Conservation (phyloP, 768 basidiomycete genomes). For the Fomitopsis serialis region DNA sequence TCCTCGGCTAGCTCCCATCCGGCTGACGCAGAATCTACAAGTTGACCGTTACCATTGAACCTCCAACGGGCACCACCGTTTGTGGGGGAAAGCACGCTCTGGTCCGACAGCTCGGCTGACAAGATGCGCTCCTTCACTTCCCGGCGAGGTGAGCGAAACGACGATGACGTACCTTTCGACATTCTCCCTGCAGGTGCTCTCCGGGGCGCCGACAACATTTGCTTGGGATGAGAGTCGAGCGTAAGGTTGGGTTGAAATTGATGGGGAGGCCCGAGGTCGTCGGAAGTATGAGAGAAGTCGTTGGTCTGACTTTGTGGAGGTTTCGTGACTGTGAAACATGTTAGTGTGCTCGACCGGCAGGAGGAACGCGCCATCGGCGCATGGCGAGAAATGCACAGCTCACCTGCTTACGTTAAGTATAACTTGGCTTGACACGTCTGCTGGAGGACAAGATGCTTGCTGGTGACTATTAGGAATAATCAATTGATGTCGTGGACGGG, state of each 20-base stretch:
- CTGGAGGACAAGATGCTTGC: conserved; percentile 31
- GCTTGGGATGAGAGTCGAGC: conserved; percentile 27
- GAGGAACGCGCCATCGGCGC: background rate
- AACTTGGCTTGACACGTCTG: conserved; percentile 38
- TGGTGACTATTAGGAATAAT: conserved; percentile 13
- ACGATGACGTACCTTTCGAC: conserved; percentile 16
- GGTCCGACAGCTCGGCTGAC: conserved; percentile 32
- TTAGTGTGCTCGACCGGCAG: conserved; percentile 10
- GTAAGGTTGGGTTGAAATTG: conserved; percentile 23
- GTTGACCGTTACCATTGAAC: conserved; percentile 56
- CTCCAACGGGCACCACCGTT: conserved; percentile 53
- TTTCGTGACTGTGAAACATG: conserved; percentile 61
- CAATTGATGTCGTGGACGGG: conserved; percentile 6
- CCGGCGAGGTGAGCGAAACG: background rate
- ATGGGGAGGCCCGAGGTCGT: conserved; percentile 27
- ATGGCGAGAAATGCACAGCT: background rate
- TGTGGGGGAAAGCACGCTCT: conserved; percentile 30
- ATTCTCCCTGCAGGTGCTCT: conserved; percentile 18
- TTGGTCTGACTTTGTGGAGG: conserved; percentile 36
- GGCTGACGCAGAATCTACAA: conserved; percentile 52
- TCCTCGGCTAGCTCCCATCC: conserved; percentile 74
- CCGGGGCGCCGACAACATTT: conserved; percentile 20
- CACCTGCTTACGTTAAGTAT: conserved; percentile 41
- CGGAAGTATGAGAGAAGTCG: conserved; percentile 29
- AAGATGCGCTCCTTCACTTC: conserved; percentile 8